Conservation (phyloP, 2,329 filamentous ascomycete species). For the Cercospora sp. region DNA sequence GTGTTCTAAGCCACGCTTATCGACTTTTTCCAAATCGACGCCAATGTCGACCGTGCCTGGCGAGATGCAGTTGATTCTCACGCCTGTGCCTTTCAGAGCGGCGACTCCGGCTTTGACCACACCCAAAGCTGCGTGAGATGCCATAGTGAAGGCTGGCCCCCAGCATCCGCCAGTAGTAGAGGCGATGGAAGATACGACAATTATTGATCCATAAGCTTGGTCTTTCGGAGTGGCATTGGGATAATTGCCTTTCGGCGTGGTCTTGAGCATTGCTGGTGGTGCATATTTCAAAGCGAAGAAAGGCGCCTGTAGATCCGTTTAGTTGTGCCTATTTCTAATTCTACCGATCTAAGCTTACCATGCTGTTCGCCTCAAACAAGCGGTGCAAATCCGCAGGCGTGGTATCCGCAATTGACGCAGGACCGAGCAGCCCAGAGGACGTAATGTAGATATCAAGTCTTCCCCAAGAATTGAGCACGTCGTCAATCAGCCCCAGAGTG, state of each 20-base stretch:
- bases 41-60: slow-evolving; percentile 52
- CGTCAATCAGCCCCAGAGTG: slow-evolving; percentile 62
- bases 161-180: slow-evolving; percentile 58
- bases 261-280: slow-evolving; percentile 63
- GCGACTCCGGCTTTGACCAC: slow-evolving; percentile 61
- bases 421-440: slow-evolving; percentile 58
- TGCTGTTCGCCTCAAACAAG: slow-evolving; percentile 61
- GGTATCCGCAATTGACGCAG: slow-evolving; percentile 57
- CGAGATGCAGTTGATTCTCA: slow-evolving; percentile 58
- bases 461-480: slow-evolving; percentile 61
- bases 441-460: slow-evolving; percentile 63
- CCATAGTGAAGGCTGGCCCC: slow-evolving; percentile 63
- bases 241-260: slow-evolving; percentile 56
- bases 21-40: slow-evolving; percentile 51
- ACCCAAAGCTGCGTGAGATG: slow-evolving; percentile 60
- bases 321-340: neutral
- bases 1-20: slow-evolving; percentile 52
- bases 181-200: slow-evolving; percentile 61
- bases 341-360: slow-evolving; percentile 32
- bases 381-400: slow-evolving; percentile 57
- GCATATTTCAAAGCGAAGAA: slow-evolving; percentile 67
- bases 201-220: slow-evolving; percentile 61
- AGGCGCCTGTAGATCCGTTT: slow-evolving; percentile 43
- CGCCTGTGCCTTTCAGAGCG: slow-evolving; percentile 58
- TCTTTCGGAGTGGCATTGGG: slow-evolving; percentile 62